Evolutionary conservation across 139 green algal genomes (phyloP).

Genomic region (Dunaliella sp.): DNA sequence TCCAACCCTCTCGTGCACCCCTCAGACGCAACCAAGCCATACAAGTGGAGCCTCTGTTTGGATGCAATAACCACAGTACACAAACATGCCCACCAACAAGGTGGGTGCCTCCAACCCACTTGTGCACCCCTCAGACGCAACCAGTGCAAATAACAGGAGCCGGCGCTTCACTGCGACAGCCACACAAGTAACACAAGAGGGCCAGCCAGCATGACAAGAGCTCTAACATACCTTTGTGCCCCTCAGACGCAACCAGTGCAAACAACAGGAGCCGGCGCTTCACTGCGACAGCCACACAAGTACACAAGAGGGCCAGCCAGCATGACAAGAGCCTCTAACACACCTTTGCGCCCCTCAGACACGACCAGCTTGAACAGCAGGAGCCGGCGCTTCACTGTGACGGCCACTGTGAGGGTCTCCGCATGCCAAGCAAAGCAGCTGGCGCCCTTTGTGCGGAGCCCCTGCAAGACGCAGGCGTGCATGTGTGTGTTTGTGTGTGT

Average conservation of each 20-base stretch:
- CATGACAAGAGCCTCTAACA: too few relatives aligned
- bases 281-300: slow-evolving; percentile 3
- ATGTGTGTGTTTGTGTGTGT: background rate
- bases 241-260: background rate
- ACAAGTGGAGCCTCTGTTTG: too few relatives aligned
- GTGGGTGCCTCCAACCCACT: too few relatives aligned
- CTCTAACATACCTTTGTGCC: background rate
- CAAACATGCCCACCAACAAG: too few relatives aligned
- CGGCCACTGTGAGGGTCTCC: background rate
- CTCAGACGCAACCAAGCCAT: too few relatives aligned
- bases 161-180: too few relatives aligned
- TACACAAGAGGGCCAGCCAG: too few relatives aligned
- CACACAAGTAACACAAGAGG: too few relatives aligned
- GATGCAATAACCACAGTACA: too few relatives aligned
- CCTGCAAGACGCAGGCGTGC: background rate
- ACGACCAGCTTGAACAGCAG: background rate
- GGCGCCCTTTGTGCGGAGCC: background rate
- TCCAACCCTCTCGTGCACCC: too few relatives aligned
- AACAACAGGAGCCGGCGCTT: background rate
- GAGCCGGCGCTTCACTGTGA: background rate
- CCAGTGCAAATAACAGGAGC: background rate
- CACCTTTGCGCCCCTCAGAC: background rate
- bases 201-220: too few relatives aligned
- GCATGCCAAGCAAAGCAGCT: slow-evolving; percentile 9
- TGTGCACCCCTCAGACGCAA: background rate